Percentiles rank a stretch among this genome's conserved stretches.
Conservation (phyloP, 192 early-diverging fungal genomes). For the Ramicandelaber brevisporus region DNA sequence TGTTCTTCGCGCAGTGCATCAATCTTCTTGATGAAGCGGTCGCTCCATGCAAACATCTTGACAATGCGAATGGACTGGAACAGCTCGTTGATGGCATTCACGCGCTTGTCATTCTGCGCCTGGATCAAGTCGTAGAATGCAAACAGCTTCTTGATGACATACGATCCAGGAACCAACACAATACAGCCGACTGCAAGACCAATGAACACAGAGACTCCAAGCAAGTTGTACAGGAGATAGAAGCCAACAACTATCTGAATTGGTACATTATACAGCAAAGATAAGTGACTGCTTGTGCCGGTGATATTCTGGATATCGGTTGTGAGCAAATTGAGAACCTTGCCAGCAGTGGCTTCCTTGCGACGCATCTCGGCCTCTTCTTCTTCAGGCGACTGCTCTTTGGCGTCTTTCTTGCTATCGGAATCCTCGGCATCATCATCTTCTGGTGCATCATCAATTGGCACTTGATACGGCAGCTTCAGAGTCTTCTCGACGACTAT, state of each 20-base stretch:
- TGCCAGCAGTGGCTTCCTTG: conserved; percentile 19
- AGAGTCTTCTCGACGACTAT: conserved; percentile 45
- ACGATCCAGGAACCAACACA: conserved; percentile 26
- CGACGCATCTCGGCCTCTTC: conserved; percentile 8
- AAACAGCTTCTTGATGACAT: conserved; percentile 19
- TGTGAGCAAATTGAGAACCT: conserved; percentile 46
- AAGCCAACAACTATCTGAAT: conserved; percentile 39
- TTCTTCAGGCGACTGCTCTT: no score
- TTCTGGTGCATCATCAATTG: conserved; percentile 8
- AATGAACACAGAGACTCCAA: conserved; percentile 66
- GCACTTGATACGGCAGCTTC: conserved; percentile 23
- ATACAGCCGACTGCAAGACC: conserved; percentile 44
- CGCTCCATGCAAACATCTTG: conserved; percentile 77
- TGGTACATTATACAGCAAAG: conserved; percentile 33
- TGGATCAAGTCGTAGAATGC: conserved; percentile 25
- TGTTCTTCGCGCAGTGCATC: conserved; percentile 35
- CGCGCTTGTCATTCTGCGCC: conserved; percentile 41
- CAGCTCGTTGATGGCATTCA: conserved; percentile 62
- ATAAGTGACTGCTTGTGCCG: conserved; percentile 21
- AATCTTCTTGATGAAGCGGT: conserved; percentile 40
- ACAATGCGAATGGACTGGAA: conserved; percentile 78
- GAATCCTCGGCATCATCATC: conserved; percentile 7
- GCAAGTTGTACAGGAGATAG: conserved; percentile 37
- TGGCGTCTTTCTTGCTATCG: conserved; percentile 9
- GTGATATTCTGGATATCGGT: conserved; percentile 38